Base-by-base conservation (phyloP, 2,329 filamentous ascomycete species). In the Diaporthe ampelina region DNA sequence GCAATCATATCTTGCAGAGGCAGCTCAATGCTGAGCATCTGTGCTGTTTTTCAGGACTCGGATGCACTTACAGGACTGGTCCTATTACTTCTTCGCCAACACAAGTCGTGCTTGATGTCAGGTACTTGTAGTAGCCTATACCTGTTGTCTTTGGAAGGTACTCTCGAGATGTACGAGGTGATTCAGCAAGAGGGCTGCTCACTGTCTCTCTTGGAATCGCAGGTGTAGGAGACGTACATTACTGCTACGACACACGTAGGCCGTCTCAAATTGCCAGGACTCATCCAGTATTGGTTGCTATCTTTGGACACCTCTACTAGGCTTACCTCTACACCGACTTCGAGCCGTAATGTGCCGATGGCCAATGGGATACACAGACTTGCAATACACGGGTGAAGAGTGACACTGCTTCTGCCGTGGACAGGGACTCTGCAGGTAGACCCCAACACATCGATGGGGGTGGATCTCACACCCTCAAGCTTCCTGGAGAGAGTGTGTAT, bases 331-430 rank as follows among this genome's bases (percentile, higher is more conserved):
- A 52, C 45, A 52, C 63, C 63, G 63, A 67, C 15, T 13, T 52
- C 21, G 21, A 67, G 45, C 45, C 21, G n/a, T 37, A 21, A 26
- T 52, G 24, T 35, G 26, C 17, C 21, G 19, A 37, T 7, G 35
- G 63, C 63, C 63, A 67, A 67, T 67, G 29, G 17, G 26, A 52
- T 19, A 52, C 21, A 26, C 2, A 52, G 52, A 4, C 63, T 37
- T n/a, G 45, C 32, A 52, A 52, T n/a, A 52, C 63, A 29, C 63
- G 45, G 45, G 45, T 52, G 6, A 19, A 67, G 63, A 67, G 63
- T 67, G 45, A 37, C 21, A 67, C 63, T 19, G 21, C 45, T 52
- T 37, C 63, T 37, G 43, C 45, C 63, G 63, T 52, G 63, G 6
- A 37, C 45, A 67, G 17, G 63, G 32, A 67, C 29, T 52, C 29